Evolutionary conservation across 345 rosid genomes (phyloP), one percentile per base, ranked within the genome.

Genomic region (Aegle marmelos): DNA sequence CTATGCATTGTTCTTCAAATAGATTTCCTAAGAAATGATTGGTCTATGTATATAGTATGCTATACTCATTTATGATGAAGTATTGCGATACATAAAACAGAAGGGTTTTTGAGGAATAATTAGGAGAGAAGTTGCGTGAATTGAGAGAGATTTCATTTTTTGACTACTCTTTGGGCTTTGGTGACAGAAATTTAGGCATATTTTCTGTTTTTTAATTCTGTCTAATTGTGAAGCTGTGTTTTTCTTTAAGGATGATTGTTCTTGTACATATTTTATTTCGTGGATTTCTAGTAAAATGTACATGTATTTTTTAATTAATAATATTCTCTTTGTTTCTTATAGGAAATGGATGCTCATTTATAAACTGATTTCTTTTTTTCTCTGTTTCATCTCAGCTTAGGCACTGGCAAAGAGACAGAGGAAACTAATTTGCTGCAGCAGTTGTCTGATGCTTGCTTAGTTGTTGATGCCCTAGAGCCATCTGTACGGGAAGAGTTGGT

Each of bases 401-500:
- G 99, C 82, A 96, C 97, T 53, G 99, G 98, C 64, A 96, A 92
- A 87, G 99, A 96, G 86, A 83, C 90, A 3, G 98, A 96, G 86
- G 98, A 92, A 84, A 76, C 89, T 76, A 92, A 92, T 84, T 80
- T 94, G 82, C 90, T 96, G 82, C 97, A 92, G 87, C 91, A 94
- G 75, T 88, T 96, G 81, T 90, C 98, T 78, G 93, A 94, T 88
- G 93, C 98, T 80, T 96, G 99, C 82, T 90, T 96, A 81, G 99
- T 96, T 70, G 99, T 96, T 85, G 92, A 96, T 79, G 98, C 98
- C 16, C 80, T 96, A 89, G 99, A 96, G 88, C 95, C 98, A 82
- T 96, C 99, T 79, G 99, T 96, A 84, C 87, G 92, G 89, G 99
- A 96, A 83, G 99, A 94, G 88, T 88, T 96, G 88, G 99, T 94